Evolutionary conservation across 2,329 filamentous ascomycete genomes (phyloP).

Genomic region (Talaromyces sp.): DNA sequence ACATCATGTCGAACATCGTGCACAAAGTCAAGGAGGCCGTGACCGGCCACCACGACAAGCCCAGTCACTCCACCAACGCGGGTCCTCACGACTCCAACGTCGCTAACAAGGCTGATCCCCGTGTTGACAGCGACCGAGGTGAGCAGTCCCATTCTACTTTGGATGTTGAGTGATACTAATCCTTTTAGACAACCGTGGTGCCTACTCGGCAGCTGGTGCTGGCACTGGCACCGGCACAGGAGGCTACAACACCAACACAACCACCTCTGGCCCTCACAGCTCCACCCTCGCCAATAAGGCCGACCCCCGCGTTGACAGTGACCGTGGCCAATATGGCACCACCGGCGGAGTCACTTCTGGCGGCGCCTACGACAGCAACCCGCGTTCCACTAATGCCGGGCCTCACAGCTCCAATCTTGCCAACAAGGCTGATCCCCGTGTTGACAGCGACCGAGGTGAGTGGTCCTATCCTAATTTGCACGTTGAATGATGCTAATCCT

Average conservation of each 20-base stretch:
- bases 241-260: conserved; percentile 15
- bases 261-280: no score
- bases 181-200: conserved; percentile 10
- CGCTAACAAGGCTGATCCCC: conserved; percentile 35
- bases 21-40: conserved; percentile 16
- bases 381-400: conserved; percentile 30
- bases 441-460: no score
- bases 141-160: neutral
- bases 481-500: neutral
- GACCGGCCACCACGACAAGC: conserved; percentile 12
- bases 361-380: conserved; percentile 10
- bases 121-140: conserved; percentile 26
- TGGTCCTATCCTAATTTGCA: no score
- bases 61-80: conserved; percentile 15
- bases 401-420: conserved; percentile 32
- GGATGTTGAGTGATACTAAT: neutral
- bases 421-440: conserved; percentile 35
- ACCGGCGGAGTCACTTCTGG: conserved; percentile 11
- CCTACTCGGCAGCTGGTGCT: conserved; percentile 1
- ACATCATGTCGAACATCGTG: conserved; percentile 14
- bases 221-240: conserved; percentile 14
- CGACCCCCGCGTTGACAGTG: conserved; percentile 31
- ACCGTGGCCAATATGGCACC: conserved; percentile 14
- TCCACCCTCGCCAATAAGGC: conserved; percentile 21
- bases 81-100: conserved; percentile 37